Conservation (phyloP, 129 eudicot species). For the Artemisia annua region DNA sequence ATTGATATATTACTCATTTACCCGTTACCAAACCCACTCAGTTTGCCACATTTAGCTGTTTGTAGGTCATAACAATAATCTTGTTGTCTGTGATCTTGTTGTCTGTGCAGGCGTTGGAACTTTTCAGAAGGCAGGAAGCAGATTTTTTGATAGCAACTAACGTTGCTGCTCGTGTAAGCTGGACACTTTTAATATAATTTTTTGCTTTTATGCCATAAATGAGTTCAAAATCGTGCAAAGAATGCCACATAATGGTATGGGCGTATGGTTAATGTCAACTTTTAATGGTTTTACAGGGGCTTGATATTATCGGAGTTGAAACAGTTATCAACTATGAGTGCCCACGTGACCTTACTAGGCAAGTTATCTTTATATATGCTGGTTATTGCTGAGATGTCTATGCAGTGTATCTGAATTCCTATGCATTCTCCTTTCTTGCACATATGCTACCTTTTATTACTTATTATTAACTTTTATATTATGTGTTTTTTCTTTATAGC, state of each 20-base stretch:
- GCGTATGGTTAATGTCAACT: neutral
- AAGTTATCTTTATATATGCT: constrained; percentile 7
- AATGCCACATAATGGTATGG: no score
- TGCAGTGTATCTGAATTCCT: neutral
- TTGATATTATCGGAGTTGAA: constrained; percentile 86
- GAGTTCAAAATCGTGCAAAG: no score
- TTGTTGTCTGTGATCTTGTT: constrained; percentile 8
- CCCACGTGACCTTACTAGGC: constrained; percentile 90
- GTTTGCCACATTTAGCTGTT: neutral
- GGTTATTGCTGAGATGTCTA: neutral
- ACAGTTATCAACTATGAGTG: constrained; percentile 91
- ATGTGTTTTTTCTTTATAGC: constrained; percentile 31
- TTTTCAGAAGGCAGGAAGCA: constrained; percentile 76
- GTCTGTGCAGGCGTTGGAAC: constrained; percentile 69
- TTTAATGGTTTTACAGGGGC: constrained; percentile 52
- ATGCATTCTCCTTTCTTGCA: neutral
- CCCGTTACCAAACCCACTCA: neutral
- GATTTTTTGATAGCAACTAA: constrained; percentile 90
- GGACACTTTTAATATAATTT: neutral
- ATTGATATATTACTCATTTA: neutral
- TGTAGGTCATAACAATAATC: neutral
- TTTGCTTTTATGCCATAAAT: neutral
- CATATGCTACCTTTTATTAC: constrained; percentile 3
- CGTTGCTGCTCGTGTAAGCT: constrained; percentile 94
- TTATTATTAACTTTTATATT: neutral